Evolutionary conservation across 208 protist species (phyloP).

Genomic region (Acanthamoeba healyi): DNA sequence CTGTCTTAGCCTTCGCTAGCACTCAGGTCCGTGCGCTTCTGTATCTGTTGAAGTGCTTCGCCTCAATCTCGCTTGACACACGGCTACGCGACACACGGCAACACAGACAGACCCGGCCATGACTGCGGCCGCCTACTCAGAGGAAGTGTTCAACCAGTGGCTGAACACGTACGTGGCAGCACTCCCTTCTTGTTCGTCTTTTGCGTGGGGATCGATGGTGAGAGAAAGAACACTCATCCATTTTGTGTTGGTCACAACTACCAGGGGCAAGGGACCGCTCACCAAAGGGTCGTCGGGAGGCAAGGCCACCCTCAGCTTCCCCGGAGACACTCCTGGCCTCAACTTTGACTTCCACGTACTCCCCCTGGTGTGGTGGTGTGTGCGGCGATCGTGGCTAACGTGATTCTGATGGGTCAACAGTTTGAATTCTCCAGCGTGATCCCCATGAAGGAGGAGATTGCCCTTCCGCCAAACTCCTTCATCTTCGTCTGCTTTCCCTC

Average conservation of each 20-base stretch:
- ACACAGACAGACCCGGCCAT: background rate
- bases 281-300: background rate
- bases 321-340: background rate
- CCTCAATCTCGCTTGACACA: background rate
- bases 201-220: background rate
- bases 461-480: background rate
- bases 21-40: background rate
- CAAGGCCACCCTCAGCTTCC: background rate
- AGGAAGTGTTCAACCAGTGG: background rate
- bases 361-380: no score
- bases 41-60: no score
- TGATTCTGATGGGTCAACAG: background rate
- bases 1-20: conserved; percentile 19
- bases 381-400: no score
- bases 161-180: background rate
- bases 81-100: no score
- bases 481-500: conserved; percentile 1
- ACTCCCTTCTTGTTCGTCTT: background rate
- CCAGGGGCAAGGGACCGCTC: background rate
- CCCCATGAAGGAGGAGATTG: background rate
- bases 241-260: no score
- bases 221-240: no score
- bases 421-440: background rate
- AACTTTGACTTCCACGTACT: background rate
- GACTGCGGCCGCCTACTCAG: background rate